These are phyloP conservation scores for Aspergillus clavatus DNA, from an alignment of 2,329 filamentous ascomycete genomes.

Conservation along the genomic window DNA sequence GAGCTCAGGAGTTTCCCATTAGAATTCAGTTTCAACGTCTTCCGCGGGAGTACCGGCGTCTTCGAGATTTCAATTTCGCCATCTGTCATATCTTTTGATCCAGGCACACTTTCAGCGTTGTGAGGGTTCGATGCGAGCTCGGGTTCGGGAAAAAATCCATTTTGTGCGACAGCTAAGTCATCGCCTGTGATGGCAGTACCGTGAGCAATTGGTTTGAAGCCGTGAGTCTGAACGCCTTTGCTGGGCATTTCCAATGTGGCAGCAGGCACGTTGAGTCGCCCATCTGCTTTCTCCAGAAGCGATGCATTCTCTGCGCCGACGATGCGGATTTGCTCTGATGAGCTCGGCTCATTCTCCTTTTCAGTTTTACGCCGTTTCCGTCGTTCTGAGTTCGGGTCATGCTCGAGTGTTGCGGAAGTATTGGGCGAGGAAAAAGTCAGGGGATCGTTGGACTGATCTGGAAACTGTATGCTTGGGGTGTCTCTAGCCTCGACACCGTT, in stretches of 20 bases:
- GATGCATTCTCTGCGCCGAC: not conserved
- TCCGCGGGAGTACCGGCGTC: slow-evolving; percentile 48
- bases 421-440: not conserved
- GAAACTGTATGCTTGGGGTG: not conserved
- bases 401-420: slow-evolving; percentile 15
- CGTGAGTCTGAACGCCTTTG: no score
- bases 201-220: not conserved
- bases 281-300: not conserved
- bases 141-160: not conserved
- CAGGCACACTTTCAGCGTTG: not conserved
- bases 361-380: slow-evolving; percentile 35
- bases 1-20: slow-evolving; percentile 44
- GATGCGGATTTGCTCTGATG: slow-evolving; percentile 1
- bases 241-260: not conserved
- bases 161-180: not conserved
- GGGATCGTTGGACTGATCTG: slow-evolving; percentile 1
- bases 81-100: not conserved
- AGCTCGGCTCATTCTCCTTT: slow-evolving; percentile 10
- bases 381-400: slow-evolving; percentile 30
- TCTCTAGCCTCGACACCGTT: not conserved
- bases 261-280: not conserved
- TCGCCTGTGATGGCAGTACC: no score
- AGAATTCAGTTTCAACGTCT: slow-evolving; percentile 40
- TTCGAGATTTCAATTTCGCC: slow-evolving; percentile 18
- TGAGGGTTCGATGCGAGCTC: not conserved